Conservation (phyloP, 176 grass and related monocot genomes). For the Secale cereale region DNA sequence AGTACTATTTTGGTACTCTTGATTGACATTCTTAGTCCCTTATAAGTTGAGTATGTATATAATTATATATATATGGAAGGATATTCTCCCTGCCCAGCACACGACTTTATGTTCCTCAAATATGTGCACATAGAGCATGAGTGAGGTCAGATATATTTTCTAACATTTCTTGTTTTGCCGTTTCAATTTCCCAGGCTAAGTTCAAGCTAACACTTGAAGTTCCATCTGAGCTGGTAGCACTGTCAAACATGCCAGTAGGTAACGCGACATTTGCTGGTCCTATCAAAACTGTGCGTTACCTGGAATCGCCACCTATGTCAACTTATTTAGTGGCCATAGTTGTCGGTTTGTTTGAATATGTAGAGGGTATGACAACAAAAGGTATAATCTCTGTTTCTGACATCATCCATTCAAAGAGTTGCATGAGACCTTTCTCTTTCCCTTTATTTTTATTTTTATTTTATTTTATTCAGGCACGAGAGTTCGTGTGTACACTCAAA, state of each 20-base stretch:
- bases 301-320: constrained; percentile 89
- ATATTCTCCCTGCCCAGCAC: neutral
- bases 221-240: constrained; percentile 51
- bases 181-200: constrained; percentile 57
- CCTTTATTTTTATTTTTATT: constrained; percentile 9
- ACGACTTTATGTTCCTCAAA: constrained; percentile 18
- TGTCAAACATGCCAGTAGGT: constrained; percentile 81
- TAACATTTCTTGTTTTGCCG: neutral
- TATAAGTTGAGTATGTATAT: neutral
- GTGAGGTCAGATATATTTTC: neutral
- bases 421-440: neutral
- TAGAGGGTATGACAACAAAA: constrained; percentile 50
- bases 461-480: constrained; percentile 47
- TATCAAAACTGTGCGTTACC: constrained; percentile 46
- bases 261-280: constrained; percentile 36
- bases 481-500: constrained; percentile 78
- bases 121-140: neutral
- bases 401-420: constrained; percentile 2
- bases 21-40: neutral
- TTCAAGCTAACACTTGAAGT: constrained; percentile 85
- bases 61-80: neutral
- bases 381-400: constrained; percentile 37
- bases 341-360: constrained; percentile 71
- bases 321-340: constrained; percentile 94
- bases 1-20: neutral